Conservation (phyloP, 768 basidiomycete genomes). For the Coprinopsis sp. region DNA sequence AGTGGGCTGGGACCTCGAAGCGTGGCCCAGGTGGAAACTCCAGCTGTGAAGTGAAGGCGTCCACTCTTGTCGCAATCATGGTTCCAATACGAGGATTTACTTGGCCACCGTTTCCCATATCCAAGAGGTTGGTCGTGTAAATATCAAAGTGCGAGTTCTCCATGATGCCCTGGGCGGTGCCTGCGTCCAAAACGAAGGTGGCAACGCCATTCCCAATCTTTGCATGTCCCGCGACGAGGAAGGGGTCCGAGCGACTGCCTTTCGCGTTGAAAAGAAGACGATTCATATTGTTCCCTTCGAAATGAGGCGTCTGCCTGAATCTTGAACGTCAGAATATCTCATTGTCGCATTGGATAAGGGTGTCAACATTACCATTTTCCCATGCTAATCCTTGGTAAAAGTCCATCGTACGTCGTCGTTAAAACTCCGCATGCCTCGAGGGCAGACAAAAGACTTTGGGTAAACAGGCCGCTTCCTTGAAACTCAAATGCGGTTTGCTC, state of each 20-base stretch:
- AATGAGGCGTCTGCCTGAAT: conserved; percentile 32
- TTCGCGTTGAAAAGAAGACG: conserved; percentile 28
- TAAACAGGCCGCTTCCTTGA: conserved; percentile 27
- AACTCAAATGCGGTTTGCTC: conserved; percentile 30
- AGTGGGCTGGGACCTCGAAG: conserved; percentile 15
- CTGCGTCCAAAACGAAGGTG: conserved; percentile 23
- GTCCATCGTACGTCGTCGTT: conserved; percentile 26
- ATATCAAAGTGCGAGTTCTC: conserved; percentile 21
- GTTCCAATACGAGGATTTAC: conserved; percentile 20
- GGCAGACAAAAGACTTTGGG: conserved; percentile 22
- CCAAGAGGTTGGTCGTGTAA: conserved; percentile 22
- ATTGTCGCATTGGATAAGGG: too few species aligned
- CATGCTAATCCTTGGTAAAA: conserved; percentile 29
- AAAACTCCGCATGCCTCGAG: conserved; percentile 19
- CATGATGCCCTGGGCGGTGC: conserved; percentile 28
- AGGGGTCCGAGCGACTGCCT: conserved; percentile 22
- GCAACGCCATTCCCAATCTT: background rate
- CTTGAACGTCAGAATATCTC: background rate
- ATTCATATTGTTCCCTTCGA: conserved; percentile 28
- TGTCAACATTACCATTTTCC: conserved; percentile 25
- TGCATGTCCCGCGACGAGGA: conserved; percentile 22
- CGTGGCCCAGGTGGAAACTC: background rate
- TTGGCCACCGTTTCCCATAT: conserved; percentile 8
- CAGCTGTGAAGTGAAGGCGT: conserved; percentile 19
- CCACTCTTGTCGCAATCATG: conserved; percentile 18